Base-by-base conservation (phyloP, 331 rosid genomes). In the Stylosanthes scabra region DNA sequence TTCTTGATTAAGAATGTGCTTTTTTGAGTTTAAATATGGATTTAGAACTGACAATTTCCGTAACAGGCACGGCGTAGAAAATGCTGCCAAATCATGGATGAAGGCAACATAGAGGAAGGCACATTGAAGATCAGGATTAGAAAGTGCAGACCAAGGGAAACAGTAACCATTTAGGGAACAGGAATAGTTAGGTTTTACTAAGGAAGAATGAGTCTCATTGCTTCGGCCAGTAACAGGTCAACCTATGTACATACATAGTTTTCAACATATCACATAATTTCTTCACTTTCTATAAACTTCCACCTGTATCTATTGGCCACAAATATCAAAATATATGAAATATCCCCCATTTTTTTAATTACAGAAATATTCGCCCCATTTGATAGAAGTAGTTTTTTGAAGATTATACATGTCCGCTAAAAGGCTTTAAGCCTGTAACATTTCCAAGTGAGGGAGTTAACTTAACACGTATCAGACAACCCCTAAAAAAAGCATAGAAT, bases 61-160 rank as follows among this genome's bases (percentile, higher is more conserved):
- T 77, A 75, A 34, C 97, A 83, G 97, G 91, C 87, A 70, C 89
- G 84, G 0, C 83, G 81, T 1, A 84, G 99, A 72, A 96, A 88
- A 25, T 92, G 97, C 87, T 88, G 99, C 54, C 87, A 90, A 74
- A 56, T 88, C 44, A 65, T 82, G 88, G 84, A 85, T 68, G 78
- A 70, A n/a, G 91, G 90, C 68, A 76, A 70, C 81, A 25, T 74
- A 47, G 59, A 70, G 68, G 66, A 77, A 62, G 83, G 85, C 3
- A 63, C 14, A 15, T 42, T 95, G 74, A 58, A 55, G 71, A 72
- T 95, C 79, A 84, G 97, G 83, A 78, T 95, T 68, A 87, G 92
- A 79, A 86, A 86, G 76, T 92, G 99, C 85, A 83, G 92, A 27
- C 81, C 82, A 51, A 57, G 52, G 45, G 96, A 95, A 82, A 80